Evolutionary conservation across 1,139 yeast genomes (phyloP).

Genomic region (Zhuliangozyma parablackwelliae): DNA sequence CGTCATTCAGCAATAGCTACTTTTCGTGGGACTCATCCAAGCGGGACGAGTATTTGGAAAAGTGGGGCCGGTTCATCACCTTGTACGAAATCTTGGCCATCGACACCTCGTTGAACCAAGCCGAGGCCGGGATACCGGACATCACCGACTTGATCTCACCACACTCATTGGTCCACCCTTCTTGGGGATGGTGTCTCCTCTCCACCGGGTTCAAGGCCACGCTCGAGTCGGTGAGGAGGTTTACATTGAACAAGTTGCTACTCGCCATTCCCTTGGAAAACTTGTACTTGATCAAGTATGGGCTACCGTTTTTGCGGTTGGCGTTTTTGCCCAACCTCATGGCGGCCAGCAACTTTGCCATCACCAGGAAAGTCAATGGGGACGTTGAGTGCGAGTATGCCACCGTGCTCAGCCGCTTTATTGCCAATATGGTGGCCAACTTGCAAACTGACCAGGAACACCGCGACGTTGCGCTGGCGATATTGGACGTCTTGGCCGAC

Average conservation of each 20-base stretch:
- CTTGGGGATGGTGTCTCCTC: conserved; percentile 71
- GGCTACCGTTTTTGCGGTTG: conserved; percentile 44
- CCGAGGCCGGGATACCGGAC: conserved; percentile 72
- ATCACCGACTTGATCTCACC: conserved; percentile 54
- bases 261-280: conserved; percentile 48
- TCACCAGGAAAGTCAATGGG: conserved; percentile 20
- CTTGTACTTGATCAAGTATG: conserved; percentile 47
- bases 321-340: conserved; percentile 60
- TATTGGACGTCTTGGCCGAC: conserved; percentile 45
- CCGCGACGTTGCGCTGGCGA: conserved; percentile 15
- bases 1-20: conserved; percentile 34
- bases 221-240: conserved; percentile 74
- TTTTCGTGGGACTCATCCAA: conserved; percentile 45
- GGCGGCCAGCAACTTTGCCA: conserved; percentile 59
- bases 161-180: conserved; percentile 49
- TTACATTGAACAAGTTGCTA: conserved; percentile 49
- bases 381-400: conserved; percentile 55
- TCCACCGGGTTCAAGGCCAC: conserved; percentile 76
- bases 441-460: conserved; percentile 27
- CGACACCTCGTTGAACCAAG: conserved; percentile 84
- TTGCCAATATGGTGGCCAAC: conserved; percentile 39
- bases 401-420: conserved; percentile 42
- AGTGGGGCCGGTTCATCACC: conserved; percentile 73
- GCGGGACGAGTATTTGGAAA: conserved; percentile 30
- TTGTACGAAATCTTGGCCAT: conserved; percentile 76